Conservation (phyloP, 2,329 filamentous ascomycete species). For the Exophiala dermatitidis region DNA sequence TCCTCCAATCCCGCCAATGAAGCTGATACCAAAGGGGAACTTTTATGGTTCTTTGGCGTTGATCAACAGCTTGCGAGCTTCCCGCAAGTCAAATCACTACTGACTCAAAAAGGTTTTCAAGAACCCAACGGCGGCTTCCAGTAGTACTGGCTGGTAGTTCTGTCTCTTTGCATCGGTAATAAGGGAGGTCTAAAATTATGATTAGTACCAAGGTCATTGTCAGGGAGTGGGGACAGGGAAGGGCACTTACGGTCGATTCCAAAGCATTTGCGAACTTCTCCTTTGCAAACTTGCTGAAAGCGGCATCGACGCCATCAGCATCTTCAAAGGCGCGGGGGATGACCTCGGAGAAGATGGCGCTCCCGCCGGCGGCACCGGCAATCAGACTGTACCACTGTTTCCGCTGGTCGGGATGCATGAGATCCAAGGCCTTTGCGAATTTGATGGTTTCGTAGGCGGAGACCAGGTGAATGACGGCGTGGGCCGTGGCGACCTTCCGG, state of each 20-base stretch:
- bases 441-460: constrained; percentile 24
- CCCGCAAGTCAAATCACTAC: neutral
- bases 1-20: too few species aligned
- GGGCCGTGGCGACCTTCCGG: constrained; percentile 18
- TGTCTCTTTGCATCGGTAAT: constrained; percentile 16
- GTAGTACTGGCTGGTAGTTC: constrained; percentile 16
- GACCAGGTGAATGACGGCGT: constrained; percentile 22
- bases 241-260: constrained; percentile 10
- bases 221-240: neutral
- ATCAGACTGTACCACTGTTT: constrained; percentile 26
- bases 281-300: constrained; percentile 23
- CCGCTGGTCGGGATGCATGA: constrained; percentile 21
- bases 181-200: constrained; percentile 1
- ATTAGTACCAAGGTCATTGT: neutral
- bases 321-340: constrained; percentile 22
- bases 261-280: constrained; percentile 15
- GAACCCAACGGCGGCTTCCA: constrained; percentile 15
- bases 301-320: constrained; percentile 18
- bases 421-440: constrained; percentile 24
- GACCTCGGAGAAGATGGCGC: constrained; percentile 25
- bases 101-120: constrained; percentile 6
- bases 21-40: too few species aligned
- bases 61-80: too few species aligned
- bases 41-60: too few species aligned
- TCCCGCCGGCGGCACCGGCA: constrained; percentile 25